These are phyloP conservation scores for Chenopodium berlandieri DNA, from an alignment of 148 eudicot species.

Conservation along the genomic window DNA sequence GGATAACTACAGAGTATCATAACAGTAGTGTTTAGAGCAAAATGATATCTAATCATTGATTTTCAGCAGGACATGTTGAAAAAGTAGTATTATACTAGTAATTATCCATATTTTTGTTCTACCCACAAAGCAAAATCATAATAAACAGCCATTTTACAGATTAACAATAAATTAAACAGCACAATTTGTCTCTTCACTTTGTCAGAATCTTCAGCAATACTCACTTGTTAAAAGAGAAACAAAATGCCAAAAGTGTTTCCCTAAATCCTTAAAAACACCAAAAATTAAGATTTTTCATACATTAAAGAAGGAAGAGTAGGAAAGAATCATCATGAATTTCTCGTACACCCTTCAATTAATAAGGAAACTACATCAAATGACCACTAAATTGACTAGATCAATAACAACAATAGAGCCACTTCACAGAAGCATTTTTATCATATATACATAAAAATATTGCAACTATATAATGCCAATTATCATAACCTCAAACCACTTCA, in stretches of 20 bases:
- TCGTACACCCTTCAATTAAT: no score
- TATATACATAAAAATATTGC: no score
- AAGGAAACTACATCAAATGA: no score
- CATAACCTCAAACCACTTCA: no score
- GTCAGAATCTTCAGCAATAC: constrained; percentile 44
- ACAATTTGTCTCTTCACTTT: constrained; percentile 31
- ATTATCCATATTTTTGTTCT: constrained; percentile 25
- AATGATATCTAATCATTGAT: constrained; percentile 18
- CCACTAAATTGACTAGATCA: no score
- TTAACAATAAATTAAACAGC: constrained; percentile 26
- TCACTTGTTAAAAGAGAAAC: constrained; percentile 20
- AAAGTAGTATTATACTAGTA: constrained; percentile 22
- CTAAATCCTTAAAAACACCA: constrained; percentile 23
- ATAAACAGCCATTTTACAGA: constrained; percentile 21
- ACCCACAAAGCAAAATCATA: constrained; percentile 27
- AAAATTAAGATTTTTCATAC: constrained; percentile 21
- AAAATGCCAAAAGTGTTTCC: constrained; percentile 25
- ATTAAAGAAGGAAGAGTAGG: background rate
- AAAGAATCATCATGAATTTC: background rate
- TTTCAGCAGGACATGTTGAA: constrained; percentile 16
- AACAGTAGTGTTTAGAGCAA: background rate
- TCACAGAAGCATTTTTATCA: no score
- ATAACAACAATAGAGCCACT: no score
- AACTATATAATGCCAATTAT: no score
- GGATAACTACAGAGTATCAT: background rate